Evolutionary conservation across 768 basidiomycete genomes (phyloP).

Genomic region (Cystofilobasidium bisporidii): DNA sequence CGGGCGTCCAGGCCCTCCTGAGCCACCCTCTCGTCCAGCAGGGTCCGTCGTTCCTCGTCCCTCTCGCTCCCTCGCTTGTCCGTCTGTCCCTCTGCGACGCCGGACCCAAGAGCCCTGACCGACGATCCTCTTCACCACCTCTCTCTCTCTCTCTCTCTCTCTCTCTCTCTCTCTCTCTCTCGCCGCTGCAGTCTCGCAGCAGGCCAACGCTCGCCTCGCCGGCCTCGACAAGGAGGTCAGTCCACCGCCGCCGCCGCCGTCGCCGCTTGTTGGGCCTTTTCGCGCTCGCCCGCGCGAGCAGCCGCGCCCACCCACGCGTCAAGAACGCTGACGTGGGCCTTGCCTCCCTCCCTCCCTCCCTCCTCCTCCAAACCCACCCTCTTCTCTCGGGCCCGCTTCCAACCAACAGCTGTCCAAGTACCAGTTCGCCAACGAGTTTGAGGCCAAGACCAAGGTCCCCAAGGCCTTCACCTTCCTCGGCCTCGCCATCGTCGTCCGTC

Average conservation of each 20-base stretch:
- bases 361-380: no score
- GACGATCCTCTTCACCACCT: no score
- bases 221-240: constrained; percentile 96
- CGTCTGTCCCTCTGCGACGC: no score
- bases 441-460: constrained; percentile 78
- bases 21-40: constrained; percentile 79
- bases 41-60: constrained; percentile 30
- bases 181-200: constrained; percentile 51
- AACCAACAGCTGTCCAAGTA: constrained; percentile 63
- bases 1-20: constrained; percentile 69
- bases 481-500: constrained; percentile 46
- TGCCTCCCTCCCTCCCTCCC: neutral
- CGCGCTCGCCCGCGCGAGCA: no score
- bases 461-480: constrained; percentile 84
- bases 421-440: constrained; percentile 61
- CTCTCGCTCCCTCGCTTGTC: neutral
- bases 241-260: constrained; percentile 16
- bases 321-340: neutral
- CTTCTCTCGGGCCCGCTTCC: no score
- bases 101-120: no score
- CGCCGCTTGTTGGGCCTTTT: neutral
- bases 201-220: constrained; percentile 66
- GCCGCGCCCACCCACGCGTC: constrained; percentile 2
- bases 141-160: neutral
- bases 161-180: neutral